These are phyloP conservation scores for Pythium sp. DNA, from an alignment of 352 stramenopile species.

Conservation along the genomic window DNA sequence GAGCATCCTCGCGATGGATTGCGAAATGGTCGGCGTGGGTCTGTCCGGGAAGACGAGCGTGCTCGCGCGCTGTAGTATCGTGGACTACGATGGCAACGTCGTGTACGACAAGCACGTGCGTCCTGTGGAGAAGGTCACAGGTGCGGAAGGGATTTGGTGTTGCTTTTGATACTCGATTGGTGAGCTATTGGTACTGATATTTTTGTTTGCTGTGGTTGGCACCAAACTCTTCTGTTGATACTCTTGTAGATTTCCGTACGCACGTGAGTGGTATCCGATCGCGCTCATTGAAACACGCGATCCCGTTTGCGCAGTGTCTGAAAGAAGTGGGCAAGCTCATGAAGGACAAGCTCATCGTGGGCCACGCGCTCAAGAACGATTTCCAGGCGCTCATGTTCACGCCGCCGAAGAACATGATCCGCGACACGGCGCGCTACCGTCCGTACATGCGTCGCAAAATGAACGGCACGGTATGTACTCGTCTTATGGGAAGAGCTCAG, in stretches of 20 bases:
- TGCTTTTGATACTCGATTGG: not conserved
- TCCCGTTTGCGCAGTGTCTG: slow-evolving; percentile 75
- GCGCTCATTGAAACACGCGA: slow-evolving; percentile 63
- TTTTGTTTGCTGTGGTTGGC: not conserved
- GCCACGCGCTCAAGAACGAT: slow-evolving; percentile 84
- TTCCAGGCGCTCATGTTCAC: slow-evolving; percentile 87
- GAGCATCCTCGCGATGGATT: slow-evolving; percentile 84
- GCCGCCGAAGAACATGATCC: slow-evolving; percentile 72
- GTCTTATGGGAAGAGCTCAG: not conserved
- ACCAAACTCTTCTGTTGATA: not conserved
- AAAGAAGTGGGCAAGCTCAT: slow-evolving; percentile 82
- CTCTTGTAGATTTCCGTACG: slow-evolving; percentile 65
- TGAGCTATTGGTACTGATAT: not conserved
- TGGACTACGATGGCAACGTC: slow-evolving; percentile 80
- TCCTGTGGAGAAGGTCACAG: slow-evolving; percentile 80
- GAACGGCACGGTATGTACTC: slow-evolving; percentile 65
- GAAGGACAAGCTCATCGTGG: slow-evolving; percentile 80
- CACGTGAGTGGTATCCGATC: slow-evolving; percentile 84
- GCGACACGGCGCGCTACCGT: slow-evolving; percentile 80
- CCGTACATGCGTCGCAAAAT: slow-evolving; percentile 86
- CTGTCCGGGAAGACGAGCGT: slow-evolving; percentile 75
- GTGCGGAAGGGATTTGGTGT: slow-evolving; percentile 10
- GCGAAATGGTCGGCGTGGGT: slow-evolving; percentile 86
- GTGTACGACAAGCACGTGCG: slow-evolving; percentile 84
- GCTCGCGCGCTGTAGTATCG: slow-evolving; percentile 84